A percentile compares a stretch with the other conserved stretches of the same genome.
Conservation (phyloP, 2,329 filamentous ascomycete genomes). For the Cercospora berteroae region DNA sequence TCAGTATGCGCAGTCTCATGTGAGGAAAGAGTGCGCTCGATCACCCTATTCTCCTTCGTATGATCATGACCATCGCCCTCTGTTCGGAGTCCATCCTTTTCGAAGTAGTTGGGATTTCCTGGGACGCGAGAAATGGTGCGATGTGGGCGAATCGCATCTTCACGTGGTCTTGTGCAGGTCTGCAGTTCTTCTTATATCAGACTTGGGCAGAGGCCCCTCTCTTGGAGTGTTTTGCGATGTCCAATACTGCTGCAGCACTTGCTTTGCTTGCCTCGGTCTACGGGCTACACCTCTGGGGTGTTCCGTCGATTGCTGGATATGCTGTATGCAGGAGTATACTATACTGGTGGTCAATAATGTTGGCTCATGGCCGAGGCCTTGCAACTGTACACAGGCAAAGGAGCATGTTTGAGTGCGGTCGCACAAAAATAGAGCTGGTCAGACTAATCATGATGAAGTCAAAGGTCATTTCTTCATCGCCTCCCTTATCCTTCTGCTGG, state of each 20-base stretch:
- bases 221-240: background rate
- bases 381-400: background rate
- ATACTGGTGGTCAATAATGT: background rate
- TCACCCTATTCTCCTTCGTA: background rate
- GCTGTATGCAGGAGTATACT: background rate
- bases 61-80: conserved; percentile 3
- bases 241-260: background rate
- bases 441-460: background rate
- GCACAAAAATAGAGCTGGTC: background rate
- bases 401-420: background rate
- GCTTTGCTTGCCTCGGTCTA: background rate
- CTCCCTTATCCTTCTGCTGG: background rate
- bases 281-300: background rate
- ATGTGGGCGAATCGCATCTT: background rate
- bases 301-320: background rate
- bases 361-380: background rate
- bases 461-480: background rate
- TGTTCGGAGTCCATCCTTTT: background rate
- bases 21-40: background rate
- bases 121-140: conserved; percentile 2
- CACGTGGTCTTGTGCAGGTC: background rate
- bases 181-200: conserved; percentile 2
- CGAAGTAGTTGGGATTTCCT: conserved; percentile 7
- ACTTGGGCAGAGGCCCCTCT: background rate
- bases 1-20: background rate